A percentile compares a stretch with the other conserved stretches of the same genome.
These are phyloP conservation scores for Neurospora sp. DNA, from an alignment of 495 filamentous ascomycete genomes.

Conservation along the genomic window DNA sequence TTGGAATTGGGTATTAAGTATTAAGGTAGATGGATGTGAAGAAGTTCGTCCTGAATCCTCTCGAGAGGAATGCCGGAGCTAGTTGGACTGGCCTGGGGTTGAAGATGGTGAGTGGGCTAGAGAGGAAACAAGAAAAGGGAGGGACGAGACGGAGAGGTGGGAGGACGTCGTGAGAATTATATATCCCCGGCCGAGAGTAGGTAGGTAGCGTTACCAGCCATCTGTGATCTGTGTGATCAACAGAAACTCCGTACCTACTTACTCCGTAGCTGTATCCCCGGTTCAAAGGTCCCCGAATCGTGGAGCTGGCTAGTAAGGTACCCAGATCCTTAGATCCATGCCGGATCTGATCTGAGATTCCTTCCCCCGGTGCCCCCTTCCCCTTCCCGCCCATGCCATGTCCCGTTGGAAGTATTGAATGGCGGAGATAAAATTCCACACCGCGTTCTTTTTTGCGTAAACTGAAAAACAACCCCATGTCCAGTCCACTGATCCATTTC, in stretches of 20 bases:
- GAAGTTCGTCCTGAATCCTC: background rate
- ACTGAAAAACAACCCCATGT: background rate
- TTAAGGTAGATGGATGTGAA: background rate
- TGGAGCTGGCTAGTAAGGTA: background rate
- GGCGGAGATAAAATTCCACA: background rate
- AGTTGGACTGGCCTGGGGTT: background rate
- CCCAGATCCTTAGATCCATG: background rate
- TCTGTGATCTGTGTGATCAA: background rate
- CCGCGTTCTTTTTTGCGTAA: background rate
- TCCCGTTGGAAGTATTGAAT: background rate
- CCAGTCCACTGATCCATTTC: background rate
- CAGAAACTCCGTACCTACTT: background rate
- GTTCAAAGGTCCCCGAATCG: background rate
- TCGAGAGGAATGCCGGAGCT: background rate
- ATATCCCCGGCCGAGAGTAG: background rate
- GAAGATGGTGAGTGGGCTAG: background rate
- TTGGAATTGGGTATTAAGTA: background rate
- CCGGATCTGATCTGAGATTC: background rate
- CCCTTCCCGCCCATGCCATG: too few relatives aligned
- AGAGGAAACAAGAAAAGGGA: background rate
- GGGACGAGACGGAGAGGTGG: background rate
- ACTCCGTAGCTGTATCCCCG: background rate
- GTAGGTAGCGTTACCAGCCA: background rate
- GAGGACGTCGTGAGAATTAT: background rate
- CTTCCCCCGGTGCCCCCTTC: background rate